Evolutionary conservation across 2,329 filamentous ascomycete species (phyloP), one percentile per base, ranked within the genome.

Genomic region (Arthrobotrys sphaeroides): DNA sequence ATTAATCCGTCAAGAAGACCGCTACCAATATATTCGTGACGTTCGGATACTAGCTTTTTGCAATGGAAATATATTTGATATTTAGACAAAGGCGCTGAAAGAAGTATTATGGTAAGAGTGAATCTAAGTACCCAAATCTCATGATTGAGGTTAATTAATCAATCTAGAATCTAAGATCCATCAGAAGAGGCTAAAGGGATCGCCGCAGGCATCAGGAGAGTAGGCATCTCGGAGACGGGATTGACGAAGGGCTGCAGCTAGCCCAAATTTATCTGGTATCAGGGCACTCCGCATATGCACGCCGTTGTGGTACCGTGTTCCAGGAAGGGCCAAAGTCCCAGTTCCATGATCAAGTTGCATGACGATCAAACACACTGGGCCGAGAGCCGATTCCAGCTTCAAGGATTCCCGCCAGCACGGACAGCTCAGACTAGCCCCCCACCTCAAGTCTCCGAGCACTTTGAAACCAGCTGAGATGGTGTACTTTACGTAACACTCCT

Each of bases 321-420:
- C 16, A 5, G 40, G 47, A 36, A 43, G 28, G 18, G 22, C 16
- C 24, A 31, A 38, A 31, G 28, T 53, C 42, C 65, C 65, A 40
- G 43, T 51, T 20, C 55, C 55, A 69, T 49, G 64, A 57, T 51
- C 61, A n/a, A n/a, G n/a, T n/a, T n/a, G n/a, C n/a, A n/a, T n/a
- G n/a, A n/a, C n/a, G n/a, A n/a, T n/a, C n/a, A n/a, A n/a, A n/a
- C n/a, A n/a, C n/a, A 5, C 51, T 38, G 53, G 26, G 24, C 53
- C 22, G 53, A 53, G 47, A 33, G 20, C 24, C 24, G 28, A 49
- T 16, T 5, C 38, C 26, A 38, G 7, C 28, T 18, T 43, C 12
- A 12, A 33, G 9, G 9, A 22, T 10, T n/a, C 3, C 22, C 12
- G 10, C 28, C 36, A 22, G 55, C 22, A 43, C 55, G 20, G 26